A percentile compares a stretch with the other conserved stretches of the same genome.
Evolutionary conservation across 257 asterid genomes (phyloP).

Genomic region (Solanum medicagineum): DNA sequence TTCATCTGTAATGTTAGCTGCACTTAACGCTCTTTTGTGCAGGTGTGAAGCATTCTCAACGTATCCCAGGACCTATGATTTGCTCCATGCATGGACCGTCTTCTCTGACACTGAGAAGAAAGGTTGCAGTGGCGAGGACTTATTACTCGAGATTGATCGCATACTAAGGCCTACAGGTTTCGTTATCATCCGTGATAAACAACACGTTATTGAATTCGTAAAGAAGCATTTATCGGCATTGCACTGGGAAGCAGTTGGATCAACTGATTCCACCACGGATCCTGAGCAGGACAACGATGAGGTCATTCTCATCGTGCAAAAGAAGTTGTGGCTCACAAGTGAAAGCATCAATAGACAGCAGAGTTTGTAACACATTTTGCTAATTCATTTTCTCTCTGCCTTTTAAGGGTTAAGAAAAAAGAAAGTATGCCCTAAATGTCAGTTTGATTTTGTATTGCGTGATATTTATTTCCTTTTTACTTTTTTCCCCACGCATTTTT

Average conservation of each 20-base stretch:
- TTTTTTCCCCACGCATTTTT: neutral
- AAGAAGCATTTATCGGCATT: slow-evolving; percentile 61
- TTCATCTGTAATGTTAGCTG: neutral
- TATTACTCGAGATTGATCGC: slow-evolving; percentile 83
- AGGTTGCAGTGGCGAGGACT: slow-evolving; percentile 92
- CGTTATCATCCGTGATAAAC: slow-evolving; percentile 58
- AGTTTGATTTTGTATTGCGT: slow-evolving; percentile 21
- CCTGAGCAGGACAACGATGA: slow-evolving; percentile 56
- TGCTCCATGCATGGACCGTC: slow-evolving; percentile 81
- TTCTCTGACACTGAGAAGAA: slow-evolving; percentile 81
- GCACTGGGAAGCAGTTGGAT: slow-evolving; percentile 75
- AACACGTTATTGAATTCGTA: slow-evolving; percentile 58
- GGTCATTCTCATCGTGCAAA: slow-evolving; percentile 44
- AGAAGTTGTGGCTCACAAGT: slow-evolving; percentile 87
- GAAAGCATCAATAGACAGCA: slow-evolving; percentile 47
- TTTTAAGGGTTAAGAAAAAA: slow-evolving; percentile 22
- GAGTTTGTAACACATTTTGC: neutral
- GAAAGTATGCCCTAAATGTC: slow-evolving; percentile 4
- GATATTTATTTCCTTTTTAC: neutral
- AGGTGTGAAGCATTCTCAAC: slow-evolving; percentile 97
- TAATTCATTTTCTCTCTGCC: slow-evolving; percentile 10
- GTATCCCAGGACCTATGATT: slow-evolving; percentile 82
- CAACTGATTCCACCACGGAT: slow-evolving; percentile 32
- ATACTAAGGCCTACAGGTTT: slow-evolving; percentile 88
- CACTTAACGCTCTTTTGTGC: neutral